Evolutionary conservation across 495 filamentous ascomycete genomes (phyloP).

Genomic region (Aspergillus olivimuriae): DNA sequence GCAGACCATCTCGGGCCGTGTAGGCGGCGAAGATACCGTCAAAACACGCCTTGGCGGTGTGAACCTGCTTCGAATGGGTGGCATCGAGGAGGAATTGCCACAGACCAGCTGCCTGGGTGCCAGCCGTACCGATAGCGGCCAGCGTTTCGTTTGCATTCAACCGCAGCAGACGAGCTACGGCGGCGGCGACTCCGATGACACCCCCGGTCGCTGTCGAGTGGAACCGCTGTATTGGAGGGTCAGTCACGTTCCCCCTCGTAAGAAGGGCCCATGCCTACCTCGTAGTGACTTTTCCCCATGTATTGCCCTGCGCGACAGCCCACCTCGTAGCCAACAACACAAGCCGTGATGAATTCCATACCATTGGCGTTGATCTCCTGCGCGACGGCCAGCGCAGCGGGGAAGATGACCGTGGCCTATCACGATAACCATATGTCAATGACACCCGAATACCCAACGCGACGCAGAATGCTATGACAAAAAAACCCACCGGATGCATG

Average conservation of each 20-base stretch:
- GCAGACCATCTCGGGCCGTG: constrained; percentile 20
- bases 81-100: constrained; percentile 35
- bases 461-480: no score
- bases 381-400: constrained; percentile 27
- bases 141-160: constrained; percentile 17
- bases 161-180: constrained; percentile 21
- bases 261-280: constrained; percentile 12
- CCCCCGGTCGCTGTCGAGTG: constrained; percentile 30
- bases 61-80: constrained; percentile 33
- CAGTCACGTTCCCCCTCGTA: no score
- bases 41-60: constrained; percentile 31
- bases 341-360: constrained; percentile 29
- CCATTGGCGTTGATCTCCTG: constrained; percentile 26
- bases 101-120: constrained; percentile 31
- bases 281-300: constrained; percentile 29
- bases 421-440: no score
- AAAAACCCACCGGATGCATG: constrained; percentile 27
- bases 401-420: constrained; percentile 31
- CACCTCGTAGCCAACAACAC: constrained; percentile 32
- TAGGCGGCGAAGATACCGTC: constrained; percentile 34
- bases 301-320: constrained; percentile 28
- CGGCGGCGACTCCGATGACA: constrained; percentile 28
- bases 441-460: no score
- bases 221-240: constrained; percentile 17
- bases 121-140: constrained; percentile 30